A percentile compares a stretch with the other conserved stretches of the same genome.
phyloP scores from a whole-genome alignment of 225 moss, liverwort and hornwort species.

The Neckera pumila region DNA sequence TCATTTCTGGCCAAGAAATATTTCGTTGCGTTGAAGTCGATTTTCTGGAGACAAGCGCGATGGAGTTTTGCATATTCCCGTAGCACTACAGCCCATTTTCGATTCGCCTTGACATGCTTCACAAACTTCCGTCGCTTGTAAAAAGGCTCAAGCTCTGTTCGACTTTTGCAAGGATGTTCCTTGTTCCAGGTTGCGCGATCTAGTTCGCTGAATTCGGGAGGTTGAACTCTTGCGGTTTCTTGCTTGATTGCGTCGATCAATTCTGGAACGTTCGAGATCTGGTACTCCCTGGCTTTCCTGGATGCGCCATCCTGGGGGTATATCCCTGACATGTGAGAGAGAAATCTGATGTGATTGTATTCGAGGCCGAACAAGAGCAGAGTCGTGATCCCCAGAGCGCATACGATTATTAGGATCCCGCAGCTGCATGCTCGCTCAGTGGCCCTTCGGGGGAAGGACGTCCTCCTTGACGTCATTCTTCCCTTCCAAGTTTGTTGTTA shows the following conservation, averaged over 20 bases:
- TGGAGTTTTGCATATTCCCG: conserved; percentile 61
- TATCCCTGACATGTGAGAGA: conserved; percentile 4
- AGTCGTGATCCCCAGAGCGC: conserved; percentile 13
- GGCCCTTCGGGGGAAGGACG: neutral
- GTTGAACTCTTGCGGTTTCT: conserved; percentile 4
- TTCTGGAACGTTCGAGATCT: conserved; percentile 13
- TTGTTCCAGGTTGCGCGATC: conserved; percentile 34
- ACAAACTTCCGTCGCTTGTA: conserved; percentile 56
- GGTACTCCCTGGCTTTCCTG: conserved; percentile 6
- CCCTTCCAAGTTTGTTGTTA: neutral
- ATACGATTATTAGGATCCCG: neutral
- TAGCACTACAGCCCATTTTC: conserved; percentile 40
- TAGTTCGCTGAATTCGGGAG: conserved; percentile 2
- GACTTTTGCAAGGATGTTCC: conserved; percentile 46
- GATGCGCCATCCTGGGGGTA: neutral
- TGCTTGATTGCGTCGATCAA: conserved; percentile 25
- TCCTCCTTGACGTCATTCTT: conserved; percentile 12
- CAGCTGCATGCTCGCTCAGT: conserved; percentile 7
- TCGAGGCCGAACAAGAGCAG: conserved; percentile 23
- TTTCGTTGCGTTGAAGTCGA: conserved; percentile 24
- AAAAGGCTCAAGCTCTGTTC: conserved; percentile 43
- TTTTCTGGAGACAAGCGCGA: conserved; percentile 39
- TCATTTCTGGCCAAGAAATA: conserved; percentile 30
- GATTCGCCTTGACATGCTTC: conserved; percentile 37
- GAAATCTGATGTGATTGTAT: conserved; percentile 6